Base-by-base conservation (phyloP, 192 early-diverging fungal species). In the Obelidium mucronatum region DNA sequence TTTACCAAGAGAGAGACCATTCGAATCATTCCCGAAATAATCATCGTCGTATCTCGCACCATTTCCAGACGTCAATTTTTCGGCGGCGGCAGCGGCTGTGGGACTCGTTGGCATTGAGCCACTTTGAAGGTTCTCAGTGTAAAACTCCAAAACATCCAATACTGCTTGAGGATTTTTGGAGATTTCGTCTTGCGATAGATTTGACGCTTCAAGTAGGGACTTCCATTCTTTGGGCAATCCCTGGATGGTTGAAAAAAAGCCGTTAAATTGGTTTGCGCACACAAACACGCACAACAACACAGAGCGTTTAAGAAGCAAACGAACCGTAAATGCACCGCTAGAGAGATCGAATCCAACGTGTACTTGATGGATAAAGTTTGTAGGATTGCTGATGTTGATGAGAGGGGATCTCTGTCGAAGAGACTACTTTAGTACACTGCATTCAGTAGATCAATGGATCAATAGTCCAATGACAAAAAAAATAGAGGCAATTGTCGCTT, bases 161-260 rank as follows among this genome's bases (percentile, higher is more conserved):
- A 99, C 98, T 26, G 97, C 96, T 83, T 98, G 97, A 31, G 98
- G 98, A 72, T 99, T 95, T 82, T 95, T 96, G 39, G 94, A 90
- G 78, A 95, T 96, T 88, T 99, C 98, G 78, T 99, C 95, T 77
- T 95, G 90, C 31, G 98, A 96, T 64, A 99, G 98, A 64, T 94
- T 94, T 3, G 96, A 97, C 26, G 92, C 88, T 80, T 96, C 94
- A 48, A 99, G 82, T 26, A 99, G 88, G 79, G 89, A 90, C 59
- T 93, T 95, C 98, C 97, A 98, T 77, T 96, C 93, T 70, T 93
- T 93, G 53, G 98, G 98, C 71, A 99, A 78, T 37, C 98, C 98
- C 92, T 82, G 51, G 52, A 67, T 62, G 36, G 36, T 30, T 51
- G 55, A 52, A 40, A 28, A 66, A 58, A 52, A 51, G 40, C 6